Percentiles rank a stretch among this genome's conserved stretches.
Conservation (phyloP, 768 basidiomycete genomes). For the Termitomyces sp. region DNA sequence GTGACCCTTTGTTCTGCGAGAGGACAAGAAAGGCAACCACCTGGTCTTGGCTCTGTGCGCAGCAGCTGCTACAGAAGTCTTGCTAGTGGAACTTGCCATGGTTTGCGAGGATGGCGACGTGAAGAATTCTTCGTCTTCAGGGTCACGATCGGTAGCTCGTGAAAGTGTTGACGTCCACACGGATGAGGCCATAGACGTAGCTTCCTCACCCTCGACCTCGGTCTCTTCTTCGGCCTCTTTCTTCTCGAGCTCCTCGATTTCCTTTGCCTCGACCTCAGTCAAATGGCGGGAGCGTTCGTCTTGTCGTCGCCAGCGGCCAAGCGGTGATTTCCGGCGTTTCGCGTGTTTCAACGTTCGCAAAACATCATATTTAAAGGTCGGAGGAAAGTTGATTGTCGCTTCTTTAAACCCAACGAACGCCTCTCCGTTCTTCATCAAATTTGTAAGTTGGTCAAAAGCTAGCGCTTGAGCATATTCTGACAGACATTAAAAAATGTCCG, state of each 20-base stretch:
- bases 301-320: constrained; percentile 33
- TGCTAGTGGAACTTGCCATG: constrained; percentile 32
- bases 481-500: neutral
- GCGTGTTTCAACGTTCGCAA: constrained; percentile 53
- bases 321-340: constrained; percentile 37
- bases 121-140: constrained; percentile 39
- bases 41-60: constrained; percentile 56
- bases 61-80: constrained; percentile 34
- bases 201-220: constrained; percentile 37
- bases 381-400: constrained; percentile 79
- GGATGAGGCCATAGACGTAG: constrained; percentile 54
- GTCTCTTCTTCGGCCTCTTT: constrained; percentile 43
- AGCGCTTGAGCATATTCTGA: constrained; percentile 83
- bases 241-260: constrained; percentile 30
- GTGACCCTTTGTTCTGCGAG: constrained; percentile 15
- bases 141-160: constrained; percentile 32
- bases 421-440: constrained; percentile 66
- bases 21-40: constrained; percentile 49
- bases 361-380: constrained; percentile 94
- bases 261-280: constrained; percentile 41
- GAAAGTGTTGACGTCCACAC: constrained; percentile 48
- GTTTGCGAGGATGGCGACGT: constrained; percentile 28
- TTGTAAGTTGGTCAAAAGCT: constrained; percentile 84
- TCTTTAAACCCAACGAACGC: constrained; percentile 82
- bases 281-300: constrained; percentile 31